Evolutionary conservation across 306 rosid species (phyloP).

Genomic region (Rosa persica): DNA sequence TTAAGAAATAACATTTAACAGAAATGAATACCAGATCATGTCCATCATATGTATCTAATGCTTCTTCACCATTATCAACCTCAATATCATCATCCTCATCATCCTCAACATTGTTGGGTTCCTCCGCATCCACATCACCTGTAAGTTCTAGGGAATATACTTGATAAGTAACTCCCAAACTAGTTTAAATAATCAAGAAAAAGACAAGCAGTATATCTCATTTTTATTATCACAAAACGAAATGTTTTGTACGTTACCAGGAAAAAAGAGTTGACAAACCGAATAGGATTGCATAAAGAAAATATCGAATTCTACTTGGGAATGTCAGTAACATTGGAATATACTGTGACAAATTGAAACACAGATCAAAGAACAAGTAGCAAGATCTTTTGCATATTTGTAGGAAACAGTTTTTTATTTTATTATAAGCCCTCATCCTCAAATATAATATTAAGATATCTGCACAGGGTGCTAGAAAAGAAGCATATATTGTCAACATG

Average conservation of each 20-base stretch:
- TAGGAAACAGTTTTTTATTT: not conserved
- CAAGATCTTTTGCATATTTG: not conserved
- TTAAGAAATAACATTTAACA: conserved; percentile 13
- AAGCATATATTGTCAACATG: not conserved
- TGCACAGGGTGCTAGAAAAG: not conserved
- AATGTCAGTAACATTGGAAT: not conserved
- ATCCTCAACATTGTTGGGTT: conserved; percentile 48
- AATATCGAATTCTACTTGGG: not conserved
- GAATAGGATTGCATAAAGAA: not conserved
- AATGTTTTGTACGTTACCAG: not conserved
- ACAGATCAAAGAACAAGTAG: not conserved
- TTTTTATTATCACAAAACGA: not conserved
- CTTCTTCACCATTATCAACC: conserved; percentile 59
- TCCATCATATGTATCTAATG: conserved; percentile 51
- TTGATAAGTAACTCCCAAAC: conserved; percentile 8
- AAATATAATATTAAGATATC: not conserved
- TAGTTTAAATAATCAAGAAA: conserved; percentile 3
- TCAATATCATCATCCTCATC: conserved; percentile 56
- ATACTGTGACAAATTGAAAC: too few relatives aligned
- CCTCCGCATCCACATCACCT: conserved; percentile 47
- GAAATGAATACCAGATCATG: conserved; percentile 44
- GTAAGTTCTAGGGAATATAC: conserved; percentile 14
- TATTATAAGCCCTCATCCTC: not conserved
- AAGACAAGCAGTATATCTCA: not conserved
- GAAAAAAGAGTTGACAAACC: not conserved